Conservation (phyloP, 2,329 filamentous ascomycete genomes). For the Fusarium sp. region DNA sequence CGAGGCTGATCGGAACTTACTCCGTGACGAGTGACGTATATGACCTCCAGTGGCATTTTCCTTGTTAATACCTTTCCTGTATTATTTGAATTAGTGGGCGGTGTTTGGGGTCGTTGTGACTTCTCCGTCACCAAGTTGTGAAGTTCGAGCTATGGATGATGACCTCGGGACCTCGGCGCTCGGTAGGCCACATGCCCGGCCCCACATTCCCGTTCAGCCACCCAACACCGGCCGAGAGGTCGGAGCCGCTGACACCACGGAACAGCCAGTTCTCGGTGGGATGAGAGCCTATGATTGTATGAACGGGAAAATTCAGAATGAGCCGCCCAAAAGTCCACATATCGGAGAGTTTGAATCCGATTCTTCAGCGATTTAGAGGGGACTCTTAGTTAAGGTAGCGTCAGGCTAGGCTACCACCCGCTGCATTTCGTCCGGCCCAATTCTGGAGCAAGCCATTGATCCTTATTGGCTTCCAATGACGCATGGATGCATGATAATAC, state of each 20-base stretch:
- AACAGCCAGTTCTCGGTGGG: neutral
- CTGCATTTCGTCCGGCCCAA: constrained; percentile 16
- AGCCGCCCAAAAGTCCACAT: neutral
- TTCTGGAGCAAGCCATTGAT: neutral
- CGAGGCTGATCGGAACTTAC: constrained; percentile 58
- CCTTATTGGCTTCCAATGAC: constrained; percentile 4
- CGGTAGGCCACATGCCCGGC: constrained; percentile 29
- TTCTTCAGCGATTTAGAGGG: constrained; percentile 1
- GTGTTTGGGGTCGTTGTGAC: neutral
- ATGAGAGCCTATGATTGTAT: neutral
- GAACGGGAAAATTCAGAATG: neutral
- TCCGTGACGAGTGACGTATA: constrained; percentile 79
- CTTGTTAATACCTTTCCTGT: neutral
- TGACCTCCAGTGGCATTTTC: constrained; percentile 72
- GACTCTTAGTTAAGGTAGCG: neutral
- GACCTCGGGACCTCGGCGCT: constrained; percentile 34
- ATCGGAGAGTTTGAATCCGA: neutral
- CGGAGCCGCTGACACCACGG: neutral
- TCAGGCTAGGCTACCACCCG: neutral
- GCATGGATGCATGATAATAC: neutral
- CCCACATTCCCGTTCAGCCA: constrained; percentile 14
- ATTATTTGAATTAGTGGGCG: neutral
- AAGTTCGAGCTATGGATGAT: neutral
- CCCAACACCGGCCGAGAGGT: neutral
- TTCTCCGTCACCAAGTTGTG: neutral